A percentile compares a stretch with the other conserved stretches of the same genome.
Evolutionary conservation across 108 stramenopile species (phyloP).

Genomic region (Nitzschia sp.): DNA sequence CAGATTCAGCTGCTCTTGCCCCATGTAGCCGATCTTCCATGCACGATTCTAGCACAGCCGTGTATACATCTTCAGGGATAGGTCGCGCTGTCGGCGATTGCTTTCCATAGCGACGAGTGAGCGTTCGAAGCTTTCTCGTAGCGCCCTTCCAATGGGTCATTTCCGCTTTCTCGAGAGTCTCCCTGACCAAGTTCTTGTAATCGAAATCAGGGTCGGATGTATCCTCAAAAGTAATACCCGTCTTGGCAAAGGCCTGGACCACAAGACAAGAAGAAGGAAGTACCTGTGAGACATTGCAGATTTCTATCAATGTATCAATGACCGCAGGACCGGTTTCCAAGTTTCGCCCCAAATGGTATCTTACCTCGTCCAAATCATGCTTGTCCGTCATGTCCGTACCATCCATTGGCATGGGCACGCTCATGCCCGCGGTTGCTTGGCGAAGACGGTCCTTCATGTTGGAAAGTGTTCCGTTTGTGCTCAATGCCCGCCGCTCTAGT

Average conservation of each 20-base stretch:
- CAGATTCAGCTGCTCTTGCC: conserved; percentile 84
- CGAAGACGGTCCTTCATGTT: conserved; percentile 57
- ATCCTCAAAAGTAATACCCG: conserved; percentile 54
- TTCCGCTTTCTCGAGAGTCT: conserved; percentile 56
- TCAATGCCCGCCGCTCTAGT: conserved; percentile 53
- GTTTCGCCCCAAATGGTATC: too few species aligned
- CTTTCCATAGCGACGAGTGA: conserved; percentile 39
- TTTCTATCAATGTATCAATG: too few species aligned
- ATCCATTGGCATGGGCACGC: conserved; percentile 2
- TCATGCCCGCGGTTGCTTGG: conserved; percentile 35
- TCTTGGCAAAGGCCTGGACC: conserved; percentile 15
- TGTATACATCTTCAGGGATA: conserved; percentile 63
- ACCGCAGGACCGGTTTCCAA: too few species aligned
- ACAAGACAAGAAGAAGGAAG: not conserved
- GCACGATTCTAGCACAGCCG: conserved; percentile 66
- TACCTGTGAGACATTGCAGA: too few species aligned
- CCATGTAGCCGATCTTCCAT: conserved; percentile 77
- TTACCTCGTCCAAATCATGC: conserved; percentile 26
- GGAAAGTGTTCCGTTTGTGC: conserved; percentile 66
- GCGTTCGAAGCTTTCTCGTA: conserved; percentile 69
- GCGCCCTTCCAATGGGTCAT: conserved; percentile 85
- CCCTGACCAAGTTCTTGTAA: conserved; percentile 58
- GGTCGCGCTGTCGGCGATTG: conserved; percentile 34
- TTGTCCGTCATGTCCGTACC: conserved; percentile 17
- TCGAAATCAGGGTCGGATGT: conserved; percentile 76